Conservation (phyloP, 2,329 filamentous ascomycete genomes). For the Colletotrichum brevisporum region DNA sequence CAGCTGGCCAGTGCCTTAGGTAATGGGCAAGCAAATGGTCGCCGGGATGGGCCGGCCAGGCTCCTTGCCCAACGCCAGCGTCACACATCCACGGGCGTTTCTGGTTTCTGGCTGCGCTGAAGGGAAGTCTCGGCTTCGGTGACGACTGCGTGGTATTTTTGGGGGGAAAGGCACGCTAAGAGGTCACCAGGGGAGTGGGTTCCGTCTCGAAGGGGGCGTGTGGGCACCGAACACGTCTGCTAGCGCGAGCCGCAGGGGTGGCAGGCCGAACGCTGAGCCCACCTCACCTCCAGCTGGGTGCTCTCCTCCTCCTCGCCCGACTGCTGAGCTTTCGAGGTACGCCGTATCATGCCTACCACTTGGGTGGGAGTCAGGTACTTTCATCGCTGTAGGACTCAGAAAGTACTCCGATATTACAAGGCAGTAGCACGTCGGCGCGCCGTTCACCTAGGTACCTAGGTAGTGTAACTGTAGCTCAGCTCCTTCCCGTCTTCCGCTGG, state of each 20-base stretch:
- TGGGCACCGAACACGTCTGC: conserved; percentile 39
- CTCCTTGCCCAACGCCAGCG: conserved; percentile 5
- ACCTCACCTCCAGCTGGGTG: too few relatives aligned
- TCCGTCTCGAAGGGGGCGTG: not conserved
- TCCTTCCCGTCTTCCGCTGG: too few relatives aligned
- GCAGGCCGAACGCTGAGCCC: conserved; percentile 1
- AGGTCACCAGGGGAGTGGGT: conserved; percentile 3
- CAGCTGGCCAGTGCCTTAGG: not conserved
- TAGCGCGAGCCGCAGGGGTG: conserved; percentile 26
- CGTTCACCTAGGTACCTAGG: too few relatives aligned
- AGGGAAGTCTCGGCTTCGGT: conserved; percentile 20
- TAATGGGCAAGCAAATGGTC: not conserved
- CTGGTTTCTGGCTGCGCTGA: conserved; percentile 5
- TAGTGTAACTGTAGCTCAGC: not conserved
- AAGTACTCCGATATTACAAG: too few relatives aligned
- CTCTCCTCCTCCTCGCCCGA: conserved; percentile 1
- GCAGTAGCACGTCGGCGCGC: too few relatives aligned
- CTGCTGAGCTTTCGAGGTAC: not conserved
- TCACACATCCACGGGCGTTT: conserved; percentile 32
- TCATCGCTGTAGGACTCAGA: too few relatives aligned
- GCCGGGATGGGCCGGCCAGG: conserved; percentile 23
- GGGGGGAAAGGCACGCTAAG: not conserved
- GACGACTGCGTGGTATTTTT: conserved; percentile 32
- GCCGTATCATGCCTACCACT: too few relatives aligned
- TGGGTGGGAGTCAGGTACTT: too few relatives aligned